Evolutionary conservation across 2,329 filamentous ascomycete species (phyloP).

Genomic region (Bipolaris gigantea): DNA sequence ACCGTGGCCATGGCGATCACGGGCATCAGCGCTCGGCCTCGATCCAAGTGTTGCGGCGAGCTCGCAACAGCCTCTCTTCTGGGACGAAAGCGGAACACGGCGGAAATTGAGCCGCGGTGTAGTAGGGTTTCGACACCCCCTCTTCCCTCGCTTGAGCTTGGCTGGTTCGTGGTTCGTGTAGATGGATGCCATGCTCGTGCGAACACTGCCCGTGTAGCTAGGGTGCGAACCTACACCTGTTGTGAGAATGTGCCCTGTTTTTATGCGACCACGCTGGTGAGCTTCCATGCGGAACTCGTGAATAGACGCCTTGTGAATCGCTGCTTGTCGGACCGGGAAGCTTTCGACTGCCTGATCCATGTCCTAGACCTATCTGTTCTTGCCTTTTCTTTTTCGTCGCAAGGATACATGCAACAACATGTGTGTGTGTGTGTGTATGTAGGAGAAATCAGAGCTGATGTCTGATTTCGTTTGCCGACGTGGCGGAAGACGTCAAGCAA

Average conservation of each 20-base stretch:
- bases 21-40: neutral
- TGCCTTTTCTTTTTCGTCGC: neutral
- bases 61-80: neutral
- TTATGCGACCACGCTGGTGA: neutral
- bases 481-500: slow-evolving; percentile 12
- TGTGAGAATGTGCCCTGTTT: too few species aligned
- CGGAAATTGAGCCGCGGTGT: neutral
- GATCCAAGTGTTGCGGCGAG: neutral
- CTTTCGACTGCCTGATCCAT: too few species aligned
- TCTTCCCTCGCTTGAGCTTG: neutral
- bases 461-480: neutral
- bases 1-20: neutral
- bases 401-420: too few species aligned
- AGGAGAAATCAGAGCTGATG: neutral
- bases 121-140: neutral
- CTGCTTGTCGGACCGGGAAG: too few species aligned
- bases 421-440: slow-evolving; percentile 21
- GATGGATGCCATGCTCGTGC: neutral
- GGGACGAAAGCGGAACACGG: neutral
- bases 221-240: too few species aligned
- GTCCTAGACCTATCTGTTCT: neutral
- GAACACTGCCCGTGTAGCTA: neutral
- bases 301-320: too few species aligned
- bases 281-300: neutral
- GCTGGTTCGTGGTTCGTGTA: neutral